Base-by-base conservation (phyloP, 1,139 yeast species). In the Zygoascus sp. region DNA sequence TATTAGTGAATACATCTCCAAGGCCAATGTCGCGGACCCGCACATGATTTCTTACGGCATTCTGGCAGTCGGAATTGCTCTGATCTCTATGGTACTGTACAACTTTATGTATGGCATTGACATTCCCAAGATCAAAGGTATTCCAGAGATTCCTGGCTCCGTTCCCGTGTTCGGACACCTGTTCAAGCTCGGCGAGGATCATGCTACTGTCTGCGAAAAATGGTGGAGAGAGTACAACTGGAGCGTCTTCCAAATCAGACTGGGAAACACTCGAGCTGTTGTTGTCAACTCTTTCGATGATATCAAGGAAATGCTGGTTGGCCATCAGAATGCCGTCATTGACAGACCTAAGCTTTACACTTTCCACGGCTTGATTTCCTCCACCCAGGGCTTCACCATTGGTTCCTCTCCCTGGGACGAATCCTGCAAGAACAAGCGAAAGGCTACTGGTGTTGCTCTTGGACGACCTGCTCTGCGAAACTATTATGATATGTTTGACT, bases 381-480 rank as follows among this genome's bases (percentile, higher is more conserved):
- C 73, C 10, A 73, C 80, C 0, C 81, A 77, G 50, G 81, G 81
- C 0, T 79, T 75, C 56, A 82, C 89, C 0, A 71, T 82, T 22
- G 89, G 89, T 0, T 79, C 87, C 0, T 81, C 87, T 0, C 88
- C 89, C 1, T 74, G 72, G 53, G 77, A 83, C 6, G 65, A 63
- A 1, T 69, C 80, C 1, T 81, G 70, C 56, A 67, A 70, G 51
- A 66, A 63, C 44, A 73, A 76, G 59, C 74, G 80, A 56, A 81
- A 79, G 58, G 69, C 72, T 11, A 64, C 80, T 32, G 70, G 80
- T 0, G 68, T 68, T 51, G 65, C 69, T 9, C 64, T 80, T 50
- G 76, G 74, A 52, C 68, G 59, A 19, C 56, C 57, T 21, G 57
- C 53, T 8, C 41, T 55, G 44, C 36, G 56, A 30, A 53, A 51